Base-by-base conservation (phyloP, 2,329 filamentous ascomycete species). In the Diaporthe citrichinensis region DNA sequence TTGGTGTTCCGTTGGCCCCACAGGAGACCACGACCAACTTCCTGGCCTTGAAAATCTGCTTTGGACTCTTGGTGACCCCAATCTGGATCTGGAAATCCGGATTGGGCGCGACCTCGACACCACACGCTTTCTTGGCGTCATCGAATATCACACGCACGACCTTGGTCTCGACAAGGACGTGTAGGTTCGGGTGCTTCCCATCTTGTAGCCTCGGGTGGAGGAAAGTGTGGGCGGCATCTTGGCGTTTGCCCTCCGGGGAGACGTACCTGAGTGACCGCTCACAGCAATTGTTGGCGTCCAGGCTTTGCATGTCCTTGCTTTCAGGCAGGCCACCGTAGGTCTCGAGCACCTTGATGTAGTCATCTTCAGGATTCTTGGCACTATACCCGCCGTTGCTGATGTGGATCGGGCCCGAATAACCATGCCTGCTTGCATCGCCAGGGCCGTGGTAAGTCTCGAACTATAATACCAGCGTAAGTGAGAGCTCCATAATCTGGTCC, bases 31-130 rank as follows among this genome's bases (percentile, higher is more conserved):
- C 79, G 5, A 93, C 90, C 28, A 91, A 82, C 81, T 89, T 91
- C 9, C 85, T 84, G 4, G 91, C 91, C 59, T 83, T 85, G 25
- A 92, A 82, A 0, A 79, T 82, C 36, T 81, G 80, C 65, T 80
- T 78, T 23, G 79, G 78, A 82, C 81, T 73, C 34, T 73, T 58
- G 31, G 55, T 59, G 73, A 73, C 10, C 31, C 17, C 65, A 23
- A 25, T 62, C 65, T 41, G 44, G 46, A 61, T 74, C 79, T 87
- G 83, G 78, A 85, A 86, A 3, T 83, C 83, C 20, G 84, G 82
- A 77, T 87, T 90, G 55, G 87, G 84, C 61, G 85, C 85, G 77
- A 89, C 90, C 78, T 92, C 90, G 10, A 93, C 86, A 0, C 90
- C 91, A 3, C 83, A 83, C 7, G 91, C 91, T 59, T 83, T 81